Evolutionary conservation across 2,329 filamentous ascomycete genomes (phyloP).

Genomic region (Apiospora rasikravindrae): DNA sequence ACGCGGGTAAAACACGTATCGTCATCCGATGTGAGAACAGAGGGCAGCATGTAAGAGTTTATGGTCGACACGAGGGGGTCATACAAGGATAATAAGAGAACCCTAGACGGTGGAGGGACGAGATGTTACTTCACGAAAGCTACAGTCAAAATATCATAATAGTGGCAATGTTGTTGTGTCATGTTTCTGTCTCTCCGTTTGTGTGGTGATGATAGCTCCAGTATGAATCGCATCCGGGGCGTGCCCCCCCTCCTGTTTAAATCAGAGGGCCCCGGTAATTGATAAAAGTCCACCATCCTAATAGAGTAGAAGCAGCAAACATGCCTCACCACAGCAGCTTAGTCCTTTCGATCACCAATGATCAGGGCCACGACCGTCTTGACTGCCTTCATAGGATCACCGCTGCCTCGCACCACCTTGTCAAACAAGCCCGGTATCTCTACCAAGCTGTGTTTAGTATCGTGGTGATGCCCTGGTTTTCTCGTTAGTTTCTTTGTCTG

Average conservation of each 20-base stretch:
- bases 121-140: slow-evolving; percentile 8
- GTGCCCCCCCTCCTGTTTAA: background rate
- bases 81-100: background rate
- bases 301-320: background rate
- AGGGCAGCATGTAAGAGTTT: background rate
- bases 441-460: slow-evolving; percentile 59
- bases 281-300: background rate
- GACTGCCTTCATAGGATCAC: slow-evolving; percentile 61
- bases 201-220: background rate
- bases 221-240: background rate
- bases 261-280: background rate
- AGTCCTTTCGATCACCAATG: slow-evolving; percentile 44
- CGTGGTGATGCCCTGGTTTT: slow-evolving; percentile 62
- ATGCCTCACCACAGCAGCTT: slow-evolving; percentile 11
- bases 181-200: background rate
- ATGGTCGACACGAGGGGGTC: background rate
- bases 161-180: background rate
- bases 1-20: background rate
- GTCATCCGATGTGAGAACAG: background rate
- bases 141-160: slow-evolving; percentile 15
- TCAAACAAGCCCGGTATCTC: slow-evolving; percentile 66
- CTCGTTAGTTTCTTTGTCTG: background rate
- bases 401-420: slow-evolving; percentile 59
- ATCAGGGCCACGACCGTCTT: slow-evolving; percentile 66
- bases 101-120: background rate